Evolutionary conservation across 1,284 basidiomycete species (phyloP), one percentile per base, ranked within the genome.

Genomic region (Ceratobasidium sp.): DNA sequence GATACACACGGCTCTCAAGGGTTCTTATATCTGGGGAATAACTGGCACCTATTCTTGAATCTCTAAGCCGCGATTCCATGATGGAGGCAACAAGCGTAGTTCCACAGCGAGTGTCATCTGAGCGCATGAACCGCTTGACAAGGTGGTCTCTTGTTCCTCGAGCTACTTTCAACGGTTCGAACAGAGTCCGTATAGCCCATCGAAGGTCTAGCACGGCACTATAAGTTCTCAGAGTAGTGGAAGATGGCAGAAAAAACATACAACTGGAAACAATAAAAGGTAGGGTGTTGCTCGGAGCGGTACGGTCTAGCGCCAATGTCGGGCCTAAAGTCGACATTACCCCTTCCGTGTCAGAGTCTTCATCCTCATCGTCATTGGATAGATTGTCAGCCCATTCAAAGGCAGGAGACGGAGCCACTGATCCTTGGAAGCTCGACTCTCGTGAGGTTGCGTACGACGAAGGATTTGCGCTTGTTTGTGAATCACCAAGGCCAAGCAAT

Each of bases 361-460:
- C 49, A 20, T 33, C 40, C 40, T 15, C 13, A 20, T 42, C 63
- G 26, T 33, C 33, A 46, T 28, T 64, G n/a, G 71, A 44, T 3
- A 66, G 40, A 33, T 72, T 58, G 42, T 69, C 68, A 49, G 70
- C 63, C 39, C 67, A 23, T 68, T 33, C 77, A 12, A 40, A 33
- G 56, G 44, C 68, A 60, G 69, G 49, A 18, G 78, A 68, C 26
- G 64, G 70, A 4, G 6, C 3, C 12, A 63, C 23, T n/a, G 53
- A 26, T 9, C 53, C 53, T n/a, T 55, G 53, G 20, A 9, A 26
- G 53, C 53, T 20, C 18, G 53, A 20, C n/a, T 3, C 7, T 20
- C 23, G 53, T 26, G 53, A 55, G 53, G 46, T 49, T 49, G 46
- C 10, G 18, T 49, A 49, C 46, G 46, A 49, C 10, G 46, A 49